phyloP scores from a whole-genome alignment of 2,329 filamentous ascomycete species.

The Stemphylium lycopersici region DNA sequence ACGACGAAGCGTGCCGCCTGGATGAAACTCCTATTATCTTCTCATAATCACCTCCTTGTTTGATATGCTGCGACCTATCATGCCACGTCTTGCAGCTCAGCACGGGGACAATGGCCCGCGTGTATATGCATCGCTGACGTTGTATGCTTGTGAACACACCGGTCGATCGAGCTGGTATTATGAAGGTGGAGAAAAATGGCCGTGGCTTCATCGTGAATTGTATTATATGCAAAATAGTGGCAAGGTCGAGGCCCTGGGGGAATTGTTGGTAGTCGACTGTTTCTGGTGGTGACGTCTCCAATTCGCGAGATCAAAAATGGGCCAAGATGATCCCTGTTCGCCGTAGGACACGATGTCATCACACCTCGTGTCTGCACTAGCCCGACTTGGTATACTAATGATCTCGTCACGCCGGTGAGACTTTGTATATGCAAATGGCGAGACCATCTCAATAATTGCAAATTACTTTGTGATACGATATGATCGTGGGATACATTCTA shows the following conservation, averaged over 20 bases:
- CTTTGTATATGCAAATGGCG: not conserved
- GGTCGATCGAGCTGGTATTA: constrained; percentile 1
- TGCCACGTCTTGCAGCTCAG: constrained; percentile 17
- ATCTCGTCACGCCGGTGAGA: not conserved
- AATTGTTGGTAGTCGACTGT: not conserved
- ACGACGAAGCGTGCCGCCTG: constrained; percentile 13
- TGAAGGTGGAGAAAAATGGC: constrained; percentile 17
- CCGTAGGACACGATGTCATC: constrained; percentile 36
- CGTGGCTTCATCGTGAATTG: constrained; percentile 31
- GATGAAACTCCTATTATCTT: not conserved
- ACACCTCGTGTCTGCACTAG: constrained; percentile 31
- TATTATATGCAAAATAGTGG: not conserved
- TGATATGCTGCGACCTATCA: constrained; percentile 4
- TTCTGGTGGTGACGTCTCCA: constrained; percentile 21
- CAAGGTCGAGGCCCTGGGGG: not conserved
- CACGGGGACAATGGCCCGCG: constrained; percentile 6
- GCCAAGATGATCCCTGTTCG: constrained; percentile 19
- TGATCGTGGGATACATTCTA: not conserved
- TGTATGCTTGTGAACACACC: constrained; percentile 4
- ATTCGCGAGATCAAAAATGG: constrained; percentile 19
- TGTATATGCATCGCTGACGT: constrained; percentile 16
- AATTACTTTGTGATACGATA: not conserved
- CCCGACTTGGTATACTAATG: constrained; percentile 5
- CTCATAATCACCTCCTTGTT: not conserved
- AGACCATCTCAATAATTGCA: not conserved